Base-by-base conservation (phyloP, 495 filamentous ascomycete species). In the Talaromyces stipitatus region DNA sequence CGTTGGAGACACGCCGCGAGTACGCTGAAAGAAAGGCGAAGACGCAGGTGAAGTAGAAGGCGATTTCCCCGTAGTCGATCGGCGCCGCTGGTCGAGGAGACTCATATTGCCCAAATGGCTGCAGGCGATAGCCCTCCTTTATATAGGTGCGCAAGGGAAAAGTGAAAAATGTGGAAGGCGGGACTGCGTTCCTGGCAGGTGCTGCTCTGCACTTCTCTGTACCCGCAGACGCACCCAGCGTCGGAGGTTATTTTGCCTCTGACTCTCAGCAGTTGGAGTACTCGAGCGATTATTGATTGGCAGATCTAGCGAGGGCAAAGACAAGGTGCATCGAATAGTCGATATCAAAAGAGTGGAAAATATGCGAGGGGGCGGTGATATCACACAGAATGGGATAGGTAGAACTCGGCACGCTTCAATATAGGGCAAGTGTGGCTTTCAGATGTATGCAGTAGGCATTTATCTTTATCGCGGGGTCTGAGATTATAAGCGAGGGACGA, bases 1-100 rank as follows among this genome's bases (percentile, higher is more conserved):
- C 18, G 54, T 55, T 11, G 54, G 54, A 55, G 54, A 55, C 23
- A 55, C 33, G 12, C 54, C 54, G 28, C 54, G 20, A 45, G 33
- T 55, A 10, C 54, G 54, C 24, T 45, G 54, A 8, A 55, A 14
- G 12, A 55, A 29, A 14, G 54, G 36, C 7, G 54, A 55, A 11
- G 33, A 26, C 33, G 36, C 45, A 22, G 54, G 54, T 26, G 54
- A 55, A 22, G 33, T 7, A 16, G 54, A 55, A 28, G 54, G 38
- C 10, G 32, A 26, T n/a, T n/a, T n/a, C n/a, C n/a, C n/a, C 23
- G 38, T 7, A 45, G 54, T 16, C 5, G 6, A 16, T 11, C 23
- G 23, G 26, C 26, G 54, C 46, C 54, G 12, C 24, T 55, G 54
- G 23, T 55, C 54, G 38, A 43, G 22, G 23, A 55, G 22, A 46